Evolutionary conservation across 345 rosid genomes (phyloP), one percentile per base, ranked within the genome.

Genomic region (Acer negundo): DNA sequence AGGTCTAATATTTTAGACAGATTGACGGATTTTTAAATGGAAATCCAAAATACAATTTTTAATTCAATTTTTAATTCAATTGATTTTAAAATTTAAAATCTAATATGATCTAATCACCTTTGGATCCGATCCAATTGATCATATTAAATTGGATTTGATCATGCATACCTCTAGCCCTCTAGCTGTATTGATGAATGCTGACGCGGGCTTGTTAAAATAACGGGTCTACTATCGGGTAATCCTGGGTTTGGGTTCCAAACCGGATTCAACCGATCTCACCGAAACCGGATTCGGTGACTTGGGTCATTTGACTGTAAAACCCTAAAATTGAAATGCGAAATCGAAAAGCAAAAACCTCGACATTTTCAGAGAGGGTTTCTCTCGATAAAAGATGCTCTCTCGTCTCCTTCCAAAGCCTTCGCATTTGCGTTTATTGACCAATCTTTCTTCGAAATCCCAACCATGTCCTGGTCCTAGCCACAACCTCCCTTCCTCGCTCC

Each of bases 401-500:
- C 97, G 98, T 74, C 82, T 93, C 22, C 78, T 92, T 55, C 85
- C 86, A 28, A 93, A 76, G 82, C 74, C 91, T 62, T 91, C 93
- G 58, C 86, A 84, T 75, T 78, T 94, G 69, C 93, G 93, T 74
- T 59, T 84, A 35, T 75, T 89, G 12, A 77, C 86, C 22, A 71
- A 75, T 53, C 72, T 80, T 64, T 79, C 86, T 44, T 82, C 89
- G 0, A 89, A 85, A 70, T 70, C 83, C 28, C 82, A 72, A 17
- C 40, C 80, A 0, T 80, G n/a, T 53, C 77, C 78, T 4, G 38
- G 38, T n/a, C 64, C 35, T 51, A 51, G 81, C 17, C 61, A 58
- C 67, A 69, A 46, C 6, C 20, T 67, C 31, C 26, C 63, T 59
- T 77, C 85, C 26, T 68, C 83, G 49, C 56, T 87, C 47, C 68